Evolutionary conservation across 2,329 filamentous ascomycete genomes (phyloP), one percentile per base, ranked within the genome.

Genomic region (Fusarium avenaceum): DNA sequence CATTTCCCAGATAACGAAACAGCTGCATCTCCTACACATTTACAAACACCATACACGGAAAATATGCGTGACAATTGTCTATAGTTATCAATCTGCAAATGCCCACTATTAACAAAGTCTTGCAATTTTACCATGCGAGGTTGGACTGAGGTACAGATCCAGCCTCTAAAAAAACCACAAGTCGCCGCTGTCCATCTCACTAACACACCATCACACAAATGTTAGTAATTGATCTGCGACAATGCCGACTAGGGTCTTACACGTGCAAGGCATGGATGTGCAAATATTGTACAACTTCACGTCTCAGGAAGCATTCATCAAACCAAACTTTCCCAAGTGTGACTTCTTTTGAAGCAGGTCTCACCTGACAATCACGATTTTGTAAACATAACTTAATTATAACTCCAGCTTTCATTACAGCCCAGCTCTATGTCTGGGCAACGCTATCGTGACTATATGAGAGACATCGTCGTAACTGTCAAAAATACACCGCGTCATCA

Each of bases 401-500:
- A 63, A 52, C 32, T 24, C 51, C 49, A 39, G 20, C 49, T 57
- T 63, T 43, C 53, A 69, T 70, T 70, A 70, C 20, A 40, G n/a
- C 57, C 46, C 48, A 48, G 52, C 19, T 55, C 32, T 39, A 42
- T 15, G 13, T 43, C 66, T 54, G 53, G 35, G 62, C 45, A 47
- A 32, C 42, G 28, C 60, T 65, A 47, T 53, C 61, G 43, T 44
- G 63, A 52, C 52, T 64, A 65, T 47, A 20, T 42, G 30, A 56
- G 17, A 40, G 20, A 52, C 39, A 46, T 66, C 51, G 63, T 67
- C 66, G 49, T 67, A 67, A 59, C 57, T 46, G 33, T 40, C 35
- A 35, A 62, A 54, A 57, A 47, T n/a, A 50, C 38, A 52, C 62
- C 52, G 52, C 52, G 14, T 69, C 66, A 63, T 69, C 66, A 70